Base-by-base conservation (phyloP, 352 stramenopile genomes). In the Phytophthora brassicae region DNA sequence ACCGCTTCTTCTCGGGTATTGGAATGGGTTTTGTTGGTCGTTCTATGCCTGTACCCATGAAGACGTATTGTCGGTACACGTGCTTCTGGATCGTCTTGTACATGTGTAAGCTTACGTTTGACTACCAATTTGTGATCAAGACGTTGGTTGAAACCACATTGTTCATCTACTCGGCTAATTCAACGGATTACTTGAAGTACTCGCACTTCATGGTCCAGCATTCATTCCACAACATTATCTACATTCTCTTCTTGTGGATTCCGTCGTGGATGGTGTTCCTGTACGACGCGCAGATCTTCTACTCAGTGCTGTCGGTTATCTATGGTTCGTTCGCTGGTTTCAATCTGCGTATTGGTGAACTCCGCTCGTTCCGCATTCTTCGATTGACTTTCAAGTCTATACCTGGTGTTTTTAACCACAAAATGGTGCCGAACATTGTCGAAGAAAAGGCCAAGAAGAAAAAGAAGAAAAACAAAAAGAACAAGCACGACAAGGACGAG, bases 261-360 rank as follows among this genome's bases (percentile, higher is more conserved):
- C 86, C 86, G n/a, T 77, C 81, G 35, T 90, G 81, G 66, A 84
- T 92, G 70, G 86, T 94, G 9, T 92, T 91, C 50, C 68, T 92
- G 56, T 94, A 92, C 69, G 86, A 94, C 50, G 80, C 80, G 13
- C 86, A 94, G 66, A 92, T 94, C 56, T 92, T 92, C 59, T 94
- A 92, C 66, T 81, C 84, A 16, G 64, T 94, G 9, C 46, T 92
- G 41, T 92, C 83, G 1, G 85, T 94, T 22, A 55, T 94, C 23
- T 87, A 84, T 29, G 85, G 85, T 52, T 92, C 83, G 8, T 88
- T 94, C 47, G 83, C 78, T 7, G 85, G 85, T 41, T 94, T 94
- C 57, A 94, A 94, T 60, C 52, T 94, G 12, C 76, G 80, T 24
- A 92, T 94, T 55, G 85, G 85, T 69, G 85, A 94, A 33, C 70